Percentiles rank a stretch among this genome's conserved stretches.
Evolutionary conservation across 257 asterid genomes (phyloP).

Genomic region (Fraxinus anomala): DNA sequence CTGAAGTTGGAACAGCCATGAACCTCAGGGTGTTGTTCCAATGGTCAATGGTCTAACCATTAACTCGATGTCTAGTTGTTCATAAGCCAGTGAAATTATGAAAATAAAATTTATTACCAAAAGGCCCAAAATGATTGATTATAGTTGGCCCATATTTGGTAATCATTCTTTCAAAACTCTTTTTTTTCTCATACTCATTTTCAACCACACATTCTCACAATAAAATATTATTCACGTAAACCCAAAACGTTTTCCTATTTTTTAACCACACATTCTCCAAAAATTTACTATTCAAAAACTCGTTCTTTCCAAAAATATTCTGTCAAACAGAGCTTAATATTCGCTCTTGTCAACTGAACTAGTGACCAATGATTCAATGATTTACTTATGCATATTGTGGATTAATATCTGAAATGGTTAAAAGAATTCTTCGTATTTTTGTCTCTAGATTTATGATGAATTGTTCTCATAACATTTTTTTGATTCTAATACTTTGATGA

Average conservation of each 20-base stretch:
- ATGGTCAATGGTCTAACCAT: neutral
- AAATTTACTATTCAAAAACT: too few relatives aligned
- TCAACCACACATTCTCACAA: too few relatives aligned
- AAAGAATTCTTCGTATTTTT: slow-evolving; percentile 12
- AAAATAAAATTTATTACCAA: slow-evolving; percentile 3
- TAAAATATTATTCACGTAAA: too few relatives aligned
- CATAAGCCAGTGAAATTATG: neutral
- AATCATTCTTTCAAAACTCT: too few relatives aligned
- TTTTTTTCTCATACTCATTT: too few relatives aligned
- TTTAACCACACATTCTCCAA: too few relatives aligned
- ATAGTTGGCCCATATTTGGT: neutral
- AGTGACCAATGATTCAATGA: neutral
- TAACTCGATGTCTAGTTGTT: neutral
- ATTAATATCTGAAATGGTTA: slow-evolving; percentile 24
- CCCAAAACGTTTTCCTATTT: too few relatives aligned
- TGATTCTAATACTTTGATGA: slow-evolving; percentile 15
- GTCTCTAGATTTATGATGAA: slow-evolving; percentile 14
- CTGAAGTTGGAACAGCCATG: neutral
- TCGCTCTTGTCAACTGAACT: neutral
- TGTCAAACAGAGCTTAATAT: neutral
- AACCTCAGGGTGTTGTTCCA: neutral
- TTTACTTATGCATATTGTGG: neutral
- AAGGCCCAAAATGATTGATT: neutral
- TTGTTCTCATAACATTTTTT: neutral
- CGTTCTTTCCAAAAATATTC: too few relatives aligned